These are phyloP conservation scores for Pythium phragmitis DNA, from an alignment of 352 stramenopile genomes.

Conservation along the genomic window DNA sequence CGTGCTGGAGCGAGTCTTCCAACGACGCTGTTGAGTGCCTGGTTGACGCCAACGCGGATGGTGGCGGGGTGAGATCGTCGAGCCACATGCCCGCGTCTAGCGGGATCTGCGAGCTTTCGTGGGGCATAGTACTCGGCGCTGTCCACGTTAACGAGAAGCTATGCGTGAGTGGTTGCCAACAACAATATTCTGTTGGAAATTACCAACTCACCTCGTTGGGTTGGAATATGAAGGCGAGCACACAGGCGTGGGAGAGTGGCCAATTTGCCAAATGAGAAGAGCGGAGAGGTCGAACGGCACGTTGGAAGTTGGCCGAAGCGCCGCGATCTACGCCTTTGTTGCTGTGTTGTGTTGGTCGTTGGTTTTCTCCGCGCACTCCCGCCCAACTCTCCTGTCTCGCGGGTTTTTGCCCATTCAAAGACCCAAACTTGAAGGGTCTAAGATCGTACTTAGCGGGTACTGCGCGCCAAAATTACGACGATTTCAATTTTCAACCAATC, in stretches of 20 bases:
- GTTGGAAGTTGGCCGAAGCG: background rate
- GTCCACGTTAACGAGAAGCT: background rate
- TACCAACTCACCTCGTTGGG: background rate
- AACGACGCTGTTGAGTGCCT: conserved; percentile 27
- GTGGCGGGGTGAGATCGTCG: conserved; percentile 20
- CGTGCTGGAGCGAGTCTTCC: conserved; percentile 49
- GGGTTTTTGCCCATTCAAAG: conserved; percentile 21
- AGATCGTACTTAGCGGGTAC: conserved; percentile 20
- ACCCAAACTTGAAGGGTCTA: conserved; percentile 20
- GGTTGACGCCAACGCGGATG: background rate
- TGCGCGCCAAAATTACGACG: conserved; percentile 21
- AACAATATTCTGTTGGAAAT: background rate
- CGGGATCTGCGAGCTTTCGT: conserved; percentile 18
- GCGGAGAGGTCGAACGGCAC: background rate
- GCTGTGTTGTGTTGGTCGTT: background rate
- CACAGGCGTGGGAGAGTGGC: background rate
- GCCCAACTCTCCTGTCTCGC: conserved; percentile 9
- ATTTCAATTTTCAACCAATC: conserved; percentile 15
- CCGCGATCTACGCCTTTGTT: background rate
- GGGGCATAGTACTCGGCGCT: conserved; percentile 1
- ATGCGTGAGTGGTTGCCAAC: background rate
- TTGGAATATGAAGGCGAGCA: background rate
- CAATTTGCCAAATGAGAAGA: background rate
- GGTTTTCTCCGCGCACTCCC: conserved; percentile 2
- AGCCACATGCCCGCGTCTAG: conserved; percentile 27